Conservation (phyloP, 768 basidiomycete species). For the Lentinula lateritia region DNA sequence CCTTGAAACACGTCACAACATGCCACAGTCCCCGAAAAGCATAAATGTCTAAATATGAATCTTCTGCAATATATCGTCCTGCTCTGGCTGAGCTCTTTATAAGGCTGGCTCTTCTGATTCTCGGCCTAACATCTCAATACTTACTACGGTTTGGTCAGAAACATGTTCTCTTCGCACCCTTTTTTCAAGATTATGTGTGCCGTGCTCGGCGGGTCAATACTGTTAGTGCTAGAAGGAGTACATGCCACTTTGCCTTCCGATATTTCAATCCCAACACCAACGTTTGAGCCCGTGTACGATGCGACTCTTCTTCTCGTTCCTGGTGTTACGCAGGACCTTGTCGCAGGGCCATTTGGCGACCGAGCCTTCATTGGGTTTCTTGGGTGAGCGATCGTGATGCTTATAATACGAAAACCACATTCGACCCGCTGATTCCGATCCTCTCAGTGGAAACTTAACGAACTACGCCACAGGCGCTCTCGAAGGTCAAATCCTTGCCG, state of each 20-base stretch:
- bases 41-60: too few species aligned
- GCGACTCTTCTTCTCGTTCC: background rate
- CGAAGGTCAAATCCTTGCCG: background rate
- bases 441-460: background rate
- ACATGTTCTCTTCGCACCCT: background rate
- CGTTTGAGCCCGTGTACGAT: background rate
- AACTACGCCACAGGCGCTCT: background rate
- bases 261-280: background rate
- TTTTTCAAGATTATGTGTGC: background rate
- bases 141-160: background rate
- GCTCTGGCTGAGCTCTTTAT: too few species aligned
- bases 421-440: background rate
- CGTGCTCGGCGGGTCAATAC: background rate
- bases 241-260: background rate
- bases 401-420: too few species aligned
- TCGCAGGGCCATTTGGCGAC: background rate
- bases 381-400: background rate
- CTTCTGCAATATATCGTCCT: too few species aligned
- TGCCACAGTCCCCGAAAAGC: too few species aligned
- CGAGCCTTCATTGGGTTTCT: background rate
- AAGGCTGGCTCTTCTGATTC: too few species aligned
- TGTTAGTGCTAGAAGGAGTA: background rate
- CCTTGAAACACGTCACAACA: too few species aligned
- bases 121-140: background rate
- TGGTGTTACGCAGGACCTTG: background rate